Base-by-base conservation (phyloP, 164 flowering plant genomes). In the Chimonanthus salicifolius region DNA sequence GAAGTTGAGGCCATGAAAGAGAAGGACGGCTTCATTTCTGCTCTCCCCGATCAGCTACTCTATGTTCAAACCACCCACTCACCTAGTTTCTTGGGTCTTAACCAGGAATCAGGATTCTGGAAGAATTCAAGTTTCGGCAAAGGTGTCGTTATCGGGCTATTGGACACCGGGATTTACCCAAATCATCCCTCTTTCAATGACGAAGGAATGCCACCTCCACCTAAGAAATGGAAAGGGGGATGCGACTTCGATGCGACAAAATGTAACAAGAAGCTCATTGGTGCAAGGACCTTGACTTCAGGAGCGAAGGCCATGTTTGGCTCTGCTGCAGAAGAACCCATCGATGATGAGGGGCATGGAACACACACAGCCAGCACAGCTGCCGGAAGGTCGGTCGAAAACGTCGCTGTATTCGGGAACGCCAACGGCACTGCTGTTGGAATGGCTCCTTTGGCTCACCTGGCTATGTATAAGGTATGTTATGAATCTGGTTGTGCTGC, bases 151-250 rank as follows among this genome's bases (percentile, higher is more conserved):
- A 72, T 72, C 13, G 69, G 75, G 48, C 15, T 72, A 47, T 4
- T 72, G 11, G 71, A 74, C 71, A 74, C 67, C 20, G 91, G 91
- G 2, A 80, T 86, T 7, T 86, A 86, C 87, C 91, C 89, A 4
- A 86, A 83, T 21, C 78, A 76, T 6, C 78, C 51, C 47, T 86
- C 85, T 68, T 88, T 88, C 74, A 65, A 75, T 6, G 88, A 83
- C 64, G 33, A 71, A 1, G 83, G 77, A 0, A 76, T 86, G 10
- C 70, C 80, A 5, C 77, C 85, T 0, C 81, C 82, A 2, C 87
- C 91, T 11, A 45, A 71, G 2, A 43, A 49, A 4, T 88, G 89
- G 88, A 80, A 76, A 66, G 89, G 91, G 9, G 11, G 7, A 1
- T 86, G 89, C 65, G 85, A 84, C 68, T 67, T 77, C 20, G 71